Evolutionary conservation across 75 land plant species (phyloP), one percentile per base, ranked within the genome.

Genomic region (Sequoia sempervirens): DNA sequence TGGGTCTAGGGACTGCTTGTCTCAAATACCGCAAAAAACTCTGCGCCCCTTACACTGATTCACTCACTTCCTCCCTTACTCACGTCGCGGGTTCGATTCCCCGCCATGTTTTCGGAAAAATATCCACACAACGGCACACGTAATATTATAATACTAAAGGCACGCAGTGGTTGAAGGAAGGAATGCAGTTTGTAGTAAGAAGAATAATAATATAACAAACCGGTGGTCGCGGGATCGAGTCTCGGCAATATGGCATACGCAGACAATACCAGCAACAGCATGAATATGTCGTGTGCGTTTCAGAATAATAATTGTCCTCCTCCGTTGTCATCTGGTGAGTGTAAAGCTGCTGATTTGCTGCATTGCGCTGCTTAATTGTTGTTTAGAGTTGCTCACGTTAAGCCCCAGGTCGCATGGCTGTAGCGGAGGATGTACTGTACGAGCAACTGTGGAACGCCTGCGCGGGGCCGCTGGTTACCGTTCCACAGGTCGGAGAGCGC

Each of bases 361-460:
- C 32, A 32, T 28, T 70, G 73, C 14, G 36, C 0, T 70, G 66
- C 7, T 70, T 7, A 30, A 32, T 12, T 70, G 30, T 9, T 70
- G 26, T 32, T 2, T 26, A 2, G 7, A 28, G 72, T 8, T 7
- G 72, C n/a, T 68, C 9, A 26, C 7, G 11, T 6, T 68, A 68
- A 68, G 72, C 36, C 36, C 32, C 73, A 3, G 43, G 79, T 75
- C 4, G 79, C 1, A 76, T 20, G 79, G 3, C n/a, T 76, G 46
- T 26, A 76, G 41, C 75, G 17, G 82, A 28, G 37, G 90, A 91
- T 85, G 85, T 81, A 28, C 52, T 91, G 18, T 89, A 89, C 79
- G 88, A 84, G 47, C 93, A 92, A 64, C 79, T 92, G 2, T 94
- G 93, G 95, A 91, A 94, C 83, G 93, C 93, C 1, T 94, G 92